Conservation (phyloP, 768 basidiomycete species). For the Pisolithus microcarpus region DNA sequence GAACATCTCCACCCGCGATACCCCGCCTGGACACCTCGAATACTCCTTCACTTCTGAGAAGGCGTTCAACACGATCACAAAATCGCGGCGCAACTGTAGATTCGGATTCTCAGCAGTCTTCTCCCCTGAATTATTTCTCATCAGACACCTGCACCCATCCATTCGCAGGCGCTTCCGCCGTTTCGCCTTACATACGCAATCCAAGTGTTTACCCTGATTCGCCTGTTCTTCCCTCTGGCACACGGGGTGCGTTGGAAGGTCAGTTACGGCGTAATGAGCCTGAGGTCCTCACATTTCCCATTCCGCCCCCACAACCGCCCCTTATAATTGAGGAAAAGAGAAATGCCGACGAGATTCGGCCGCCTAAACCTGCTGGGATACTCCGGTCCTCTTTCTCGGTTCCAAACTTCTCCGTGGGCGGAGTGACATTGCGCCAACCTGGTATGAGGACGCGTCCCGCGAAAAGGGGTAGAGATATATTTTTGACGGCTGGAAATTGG, state of each 20-base stretch:
- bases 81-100: constrained; percentile 12
- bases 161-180: constrained; percentile 40
- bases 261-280: constrained; percentile 3
- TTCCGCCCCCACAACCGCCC: neutral
- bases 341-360: neutral
- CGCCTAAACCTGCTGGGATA: neutral
- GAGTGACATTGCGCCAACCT: constrained; percentile 5
- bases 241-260: constrained; percentile 14
- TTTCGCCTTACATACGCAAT: constrained; percentile 4
- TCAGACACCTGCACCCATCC: constrained; percentile 36
- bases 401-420: constrained; percentile 44
- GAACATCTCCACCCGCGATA: constrained; percentile 9
- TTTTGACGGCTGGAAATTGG: constrained; percentile 73
- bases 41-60: constrained; percentile 9
- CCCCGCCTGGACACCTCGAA: constrained; percentile 10
- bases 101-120: constrained; percentile 12
- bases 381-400: constrained; percentile 58
- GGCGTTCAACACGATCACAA: constrained; percentile 14
- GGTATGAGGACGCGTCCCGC: constrained; percentile 16
- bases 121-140: constrained; percentile 5
- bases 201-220: constrained; percentile 4
- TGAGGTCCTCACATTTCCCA: constrained; percentile 3
- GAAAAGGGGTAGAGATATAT: constrained; percentile 48
- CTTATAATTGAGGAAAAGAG: neutral
- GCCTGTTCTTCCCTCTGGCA: constrained; percentile 9